Evolutionary conservation across 2,329 filamentous ascomycete species (phyloP), one percentile per base, ranked within the genome.

Genomic region (Pseudopyricularia cyperi): DNA sequence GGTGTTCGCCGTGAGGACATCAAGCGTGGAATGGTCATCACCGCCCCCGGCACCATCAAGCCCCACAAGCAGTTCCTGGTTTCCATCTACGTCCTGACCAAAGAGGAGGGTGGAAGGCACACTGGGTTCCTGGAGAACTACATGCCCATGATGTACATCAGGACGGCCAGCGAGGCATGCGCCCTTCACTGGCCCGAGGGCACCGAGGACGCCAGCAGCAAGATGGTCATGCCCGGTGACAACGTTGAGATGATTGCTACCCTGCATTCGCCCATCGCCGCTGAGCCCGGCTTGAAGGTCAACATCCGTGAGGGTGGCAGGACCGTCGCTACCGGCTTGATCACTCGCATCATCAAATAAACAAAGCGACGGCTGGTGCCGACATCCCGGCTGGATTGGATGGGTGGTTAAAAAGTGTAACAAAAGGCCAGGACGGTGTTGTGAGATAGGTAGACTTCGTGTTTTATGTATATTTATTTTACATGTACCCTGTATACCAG

Each of bases 21-120:
- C 64, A 79, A 75, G 63, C 89, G 93, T 68, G 93, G 93, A 66
- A 97, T 98, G 93, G 88, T 97, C 61, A 76, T 97, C 63, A 82
- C 83, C 62, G 81, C 84, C 62, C 93, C 93, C 48, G 89, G 88
- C 63, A 80, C 78, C 62, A 82, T 87, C 70, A 95, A 89, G 75
- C 82, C 91, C 44, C 85, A 94, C 78, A 83, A 79, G 66, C 85
- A 95, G 74, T 96, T 97, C 80, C 75, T 98, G 64, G 80, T 87
- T 62, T 97, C 93, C 59, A 86, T 98, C 74, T 98, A 98, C 73
- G 89, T 97, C 59, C 79, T 98, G 62, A 90, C 82, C 68, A 96
- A 97, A 81, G 93, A 96, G 66, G 93, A 98, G 72, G 93, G 93
- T 75, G 93, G 93, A 64, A 88, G 93, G 62, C 90, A 95, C 79